phyloP scores from a whole-genome alignment of 495 filamentous ascomycete genomes.

The Cercophora samala region DNA sequence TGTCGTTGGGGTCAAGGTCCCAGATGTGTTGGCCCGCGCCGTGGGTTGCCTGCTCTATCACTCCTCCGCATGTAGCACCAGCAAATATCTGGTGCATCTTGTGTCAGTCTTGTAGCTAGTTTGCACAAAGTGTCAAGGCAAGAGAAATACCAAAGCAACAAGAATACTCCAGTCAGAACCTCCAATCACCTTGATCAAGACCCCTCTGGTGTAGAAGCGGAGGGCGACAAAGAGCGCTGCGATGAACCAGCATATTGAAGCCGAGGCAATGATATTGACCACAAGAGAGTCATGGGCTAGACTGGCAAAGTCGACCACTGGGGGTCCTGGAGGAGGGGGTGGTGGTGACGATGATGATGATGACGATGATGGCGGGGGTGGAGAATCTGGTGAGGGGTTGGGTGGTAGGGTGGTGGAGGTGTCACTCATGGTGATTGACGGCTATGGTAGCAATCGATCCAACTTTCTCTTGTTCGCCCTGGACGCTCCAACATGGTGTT shows the following conservation, averaged over 20 bases:
- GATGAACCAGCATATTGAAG: slow-evolving; percentile 26
- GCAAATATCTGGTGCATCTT: slow-evolving; percentile 23
- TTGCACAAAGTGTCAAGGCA: neutral
- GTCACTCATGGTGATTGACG: neutral
- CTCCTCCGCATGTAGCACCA: slow-evolving; percentile 21
- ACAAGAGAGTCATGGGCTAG: slow-evolving; percentile 28
- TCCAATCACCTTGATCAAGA: slow-evolving; percentile 28
- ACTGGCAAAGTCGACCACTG: slow-evolving; percentile 9
- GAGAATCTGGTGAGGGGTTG: neutral
- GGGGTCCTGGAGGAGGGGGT: slow-evolving; percentile 4
- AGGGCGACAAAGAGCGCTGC: slow-evolving; percentile 30
- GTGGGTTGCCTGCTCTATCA: slow-evolving; percentile 29
- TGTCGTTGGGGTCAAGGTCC: slow-evolving; percentile 30
- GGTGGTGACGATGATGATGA: slow-evolving; percentile 2
- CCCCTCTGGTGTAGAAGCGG: slow-evolving; percentile 31
- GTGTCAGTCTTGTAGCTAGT: neutral
- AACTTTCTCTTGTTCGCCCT: neutral
- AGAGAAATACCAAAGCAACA: slow-evolving; percentile 23
- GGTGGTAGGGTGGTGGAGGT: neutral
- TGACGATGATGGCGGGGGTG: neutral
- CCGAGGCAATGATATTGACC: slow-evolving; percentile 26
- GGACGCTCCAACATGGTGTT: neutral
- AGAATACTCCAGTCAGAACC: slow-evolving; percentile 34
- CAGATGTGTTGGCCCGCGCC: slow-evolving; percentile 32
- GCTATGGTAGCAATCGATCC: neutral